A percentile compares a stretch with the other conserved stretches of the same genome.
Conservation (phyloP, 495 filamentous ascomycete genomes). For the Achaetomiella virescens region DNA sequence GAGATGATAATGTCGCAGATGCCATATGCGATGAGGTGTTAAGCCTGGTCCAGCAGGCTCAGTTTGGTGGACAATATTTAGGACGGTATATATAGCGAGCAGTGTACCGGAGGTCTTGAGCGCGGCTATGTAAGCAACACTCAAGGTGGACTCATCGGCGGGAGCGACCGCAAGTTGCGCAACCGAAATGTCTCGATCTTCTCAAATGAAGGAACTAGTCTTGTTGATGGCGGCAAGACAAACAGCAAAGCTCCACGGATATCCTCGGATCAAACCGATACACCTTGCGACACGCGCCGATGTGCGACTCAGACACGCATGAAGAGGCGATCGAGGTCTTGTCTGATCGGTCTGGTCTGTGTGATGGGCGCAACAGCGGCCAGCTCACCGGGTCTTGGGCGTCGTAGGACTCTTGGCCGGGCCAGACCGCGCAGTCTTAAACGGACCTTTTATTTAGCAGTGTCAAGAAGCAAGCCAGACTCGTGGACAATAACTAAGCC, state of each 20-base stretch:
- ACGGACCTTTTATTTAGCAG: neutral
- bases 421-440: neutral
- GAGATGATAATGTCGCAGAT: neutral
- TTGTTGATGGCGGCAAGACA: neutral
- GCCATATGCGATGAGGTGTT: neutral
- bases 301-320: too few species aligned
- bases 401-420: neutral
- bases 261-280: too few species aligned
- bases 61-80: neutral
- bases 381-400: slow-evolving; percentile 1
- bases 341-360: too few species aligned
- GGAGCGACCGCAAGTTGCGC: too few species aligned
- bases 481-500: slow-evolving; percentile 2
- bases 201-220: neutral
- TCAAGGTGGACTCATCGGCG: too few species aligned
- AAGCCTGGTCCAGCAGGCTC: neutral
- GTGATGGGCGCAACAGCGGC: slow-evolving; percentile 11
- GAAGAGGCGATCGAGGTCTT: too few species aligned
- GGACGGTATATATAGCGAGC: neutral
- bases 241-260: too few species aligned
- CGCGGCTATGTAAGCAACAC: neutral
- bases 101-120: neutral
- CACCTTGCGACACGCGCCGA: too few species aligned
- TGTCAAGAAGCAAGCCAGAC: too few species aligned
- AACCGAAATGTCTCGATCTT: too few species aligned